Evolutionary conservation across 148 eudicot species (phyloP), one percentile per base, ranked within the genome.

Genomic region (Fallopia convolvulus): DNA sequence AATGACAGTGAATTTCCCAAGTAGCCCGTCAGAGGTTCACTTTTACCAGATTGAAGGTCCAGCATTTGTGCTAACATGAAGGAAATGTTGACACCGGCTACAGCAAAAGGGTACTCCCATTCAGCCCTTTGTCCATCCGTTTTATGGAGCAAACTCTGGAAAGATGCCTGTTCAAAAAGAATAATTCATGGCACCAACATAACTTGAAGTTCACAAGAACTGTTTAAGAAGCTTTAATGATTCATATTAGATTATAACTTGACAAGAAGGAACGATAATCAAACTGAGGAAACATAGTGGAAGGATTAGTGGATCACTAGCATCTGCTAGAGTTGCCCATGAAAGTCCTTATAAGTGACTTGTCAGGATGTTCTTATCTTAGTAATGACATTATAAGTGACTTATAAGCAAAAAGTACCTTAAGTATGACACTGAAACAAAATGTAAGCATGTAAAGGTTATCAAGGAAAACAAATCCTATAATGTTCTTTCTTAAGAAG

Each of bases 31-130:
- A 12, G 75, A 2, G 65, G 32, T 63, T 76, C 74, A 74, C 21
- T 84, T 61, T 40, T 83, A 89, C 97, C 97, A 84, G 97, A 85
- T 84, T 91, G 93, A 76, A 91, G 89, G 82, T 91, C 91, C 85
- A 91, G 83, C 97, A 91, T 91, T 76, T 91, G 97, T 50, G 83
- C 91, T 82, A 91, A 79, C 90, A 84, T 87, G 71, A 91, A 91
- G 74, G 97, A 91, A 55, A 91, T 82, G 80, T 91, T 91, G 76
- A 91, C 87, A 76, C 97, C 97, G 78, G 93, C 93, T 42, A 91
- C 91, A 82, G 97, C 93, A 83, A 91, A 91, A 23, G 97, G 97
- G 82, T 91, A 91, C 83, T 91, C 97, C 97, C 97, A 91, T 60
- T 91, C 93, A 71, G 90, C 91, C 81, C 97, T 83, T 75, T 76